phyloP scores from a whole-genome alignment of 352 stramenopile species.

The Phytophthora aleatoria region DNA sequence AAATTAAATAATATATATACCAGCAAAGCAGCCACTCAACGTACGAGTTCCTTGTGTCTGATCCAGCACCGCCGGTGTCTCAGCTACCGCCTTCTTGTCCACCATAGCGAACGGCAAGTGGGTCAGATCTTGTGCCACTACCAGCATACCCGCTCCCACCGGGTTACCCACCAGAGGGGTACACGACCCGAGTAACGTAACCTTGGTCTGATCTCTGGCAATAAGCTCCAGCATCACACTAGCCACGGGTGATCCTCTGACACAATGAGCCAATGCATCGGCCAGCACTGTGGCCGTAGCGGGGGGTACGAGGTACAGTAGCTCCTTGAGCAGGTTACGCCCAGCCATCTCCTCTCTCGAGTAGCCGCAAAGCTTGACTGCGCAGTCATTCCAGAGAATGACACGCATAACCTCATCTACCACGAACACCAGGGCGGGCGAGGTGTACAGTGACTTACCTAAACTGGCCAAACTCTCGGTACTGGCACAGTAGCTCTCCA shows the following conservation, averaged over 20 bases:
- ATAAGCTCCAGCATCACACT: constrained; percentile 66
- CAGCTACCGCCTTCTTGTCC: constrained; percentile 47
- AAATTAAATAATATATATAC: neutral
- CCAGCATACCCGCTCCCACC: constrained; percentile 79
- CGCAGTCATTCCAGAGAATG: constrained; percentile 86
- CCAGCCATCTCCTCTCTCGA: constrained; percentile 83
- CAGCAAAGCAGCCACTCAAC: constrained; percentile 14
- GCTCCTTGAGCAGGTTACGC: constrained; percentile 68
- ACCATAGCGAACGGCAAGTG: constrained; percentile 51
- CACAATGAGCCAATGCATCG: constrained; percentile 66
- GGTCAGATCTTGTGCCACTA: constrained; percentile 73
- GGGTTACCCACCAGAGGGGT: constrained; percentile 78
- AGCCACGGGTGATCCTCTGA: constrained; percentile 52
- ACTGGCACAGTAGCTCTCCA: constrained; percentile 78
- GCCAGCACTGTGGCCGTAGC: constrained; percentile 55
- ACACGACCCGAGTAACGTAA: constrained; percentile 73
- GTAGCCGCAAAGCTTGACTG: constrained; percentile 75
- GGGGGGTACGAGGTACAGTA: constrained; percentile 71
- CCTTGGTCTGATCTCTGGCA: constrained; percentile 58
- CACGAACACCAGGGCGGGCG: constrained; percentile 75
- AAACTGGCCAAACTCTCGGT: constrained; percentile 81
- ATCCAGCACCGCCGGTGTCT: constrained; percentile 61
- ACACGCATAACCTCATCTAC: constrained; percentile 86
- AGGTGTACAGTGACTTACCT: constrained; percentile 86
- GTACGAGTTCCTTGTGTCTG: constrained; percentile 53